These are phyloP conservation scores for Juglanconis juglandina DNA, from an alignment of 2,329 filamentous ascomycete species.

Conservation along the genomic window DNA sequence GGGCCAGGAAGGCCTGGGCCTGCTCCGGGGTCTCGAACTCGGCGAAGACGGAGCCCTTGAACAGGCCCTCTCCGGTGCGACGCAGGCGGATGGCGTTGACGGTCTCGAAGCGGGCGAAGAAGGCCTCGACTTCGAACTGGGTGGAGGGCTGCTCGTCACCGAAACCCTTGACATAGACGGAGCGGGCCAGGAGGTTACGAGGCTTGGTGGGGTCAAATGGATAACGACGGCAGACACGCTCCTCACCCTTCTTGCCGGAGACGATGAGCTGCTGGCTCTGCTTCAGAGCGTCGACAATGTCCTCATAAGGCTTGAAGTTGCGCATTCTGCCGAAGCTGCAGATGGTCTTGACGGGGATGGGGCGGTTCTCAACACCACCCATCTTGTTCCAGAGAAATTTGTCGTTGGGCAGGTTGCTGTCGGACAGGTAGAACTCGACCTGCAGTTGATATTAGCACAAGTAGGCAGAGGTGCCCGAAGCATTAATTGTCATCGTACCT, in stretches of 20 bases:
- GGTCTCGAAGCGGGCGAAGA: constrained; percentile 78
- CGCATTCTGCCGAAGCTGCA: constrained; percentile 94
- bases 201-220: constrained; percentile 60
- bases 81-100: constrained; percentile 84
- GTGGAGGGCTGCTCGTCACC: constrained; percentile 78
- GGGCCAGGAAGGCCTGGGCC: constrained; percentile 73
- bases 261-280: constrained; percentile 59
- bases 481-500: constrained; percentile 49
- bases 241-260: constrained; percentile 60
- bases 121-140: constrained; percentile 91
- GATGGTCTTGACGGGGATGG: constrained; percentile 74
- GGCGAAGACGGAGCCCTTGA: constrained; percentile 97
- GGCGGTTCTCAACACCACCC: constrained; percentile 75
- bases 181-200: constrained; percentile 65
- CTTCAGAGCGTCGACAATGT: constrained; percentile 57
- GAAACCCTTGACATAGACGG: constrained; percentile 92
- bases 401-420: constrained; percentile 85
- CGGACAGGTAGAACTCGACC: constrained; percentile 96
- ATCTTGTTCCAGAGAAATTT: constrained; percentile 80
- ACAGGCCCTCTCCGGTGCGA: constrained; percentile 65
- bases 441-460: constrained; percentile 34
- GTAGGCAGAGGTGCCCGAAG: background rate
- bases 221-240: constrained; percentile 25
- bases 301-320: constrained; percentile 83
- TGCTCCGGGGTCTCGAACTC: constrained; percentile 81